Conservation (phyloP, 2,329 filamentous ascomycete species). For the Scortechinia acanthostroma region DNA sequence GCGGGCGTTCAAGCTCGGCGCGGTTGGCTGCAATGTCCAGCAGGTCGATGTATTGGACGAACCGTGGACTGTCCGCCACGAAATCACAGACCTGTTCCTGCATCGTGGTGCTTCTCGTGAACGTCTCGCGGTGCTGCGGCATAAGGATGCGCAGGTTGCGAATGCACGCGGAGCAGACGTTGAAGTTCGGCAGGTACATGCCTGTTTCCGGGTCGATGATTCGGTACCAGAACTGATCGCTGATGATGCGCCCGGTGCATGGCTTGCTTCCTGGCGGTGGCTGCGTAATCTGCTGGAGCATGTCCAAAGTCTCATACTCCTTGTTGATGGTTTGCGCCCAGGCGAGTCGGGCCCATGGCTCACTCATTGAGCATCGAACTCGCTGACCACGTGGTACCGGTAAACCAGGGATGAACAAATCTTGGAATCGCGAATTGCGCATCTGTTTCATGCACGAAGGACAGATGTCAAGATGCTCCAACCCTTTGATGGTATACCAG, state of each 20-base stretch:
- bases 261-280: constrained; percentile 33
- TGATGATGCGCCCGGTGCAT: constrained; percentile 36
- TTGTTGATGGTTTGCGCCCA: constrained; percentile 51
- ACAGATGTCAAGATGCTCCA: constrained; percentile 46
- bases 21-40: neutral
- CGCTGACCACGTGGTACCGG: constrained; percentile 29
- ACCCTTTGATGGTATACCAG: constrained; percentile 50
- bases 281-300: constrained; percentile 42
- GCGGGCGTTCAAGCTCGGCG: neutral
- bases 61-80: constrained; percentile 18
- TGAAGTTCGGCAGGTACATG: constrained; percentile 40
- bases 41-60: constrained; percentile 1
- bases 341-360: constrained; percentile 49
- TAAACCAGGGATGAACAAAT: constrained; percentile 35
- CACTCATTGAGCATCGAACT: constrained; percentile 45
- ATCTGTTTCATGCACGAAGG: constrained; percentile 46
- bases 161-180: constrained; percentile 45
- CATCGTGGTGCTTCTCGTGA: constrained; percentile 20
- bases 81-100: constrained; percentile 37
- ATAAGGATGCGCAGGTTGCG: constrained; percentile 46
- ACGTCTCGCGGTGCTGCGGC: constrained; percentile 41
- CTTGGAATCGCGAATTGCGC: constrained; percentile 39
- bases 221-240: constrained; percentile 43
- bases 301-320: constrained; percentile 36
- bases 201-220: constrained; percentile 41